phyloP scores from a whole-genome alignment of 129 eudicot genomes.

The Helichrysum umbraculigerum region DNA sequence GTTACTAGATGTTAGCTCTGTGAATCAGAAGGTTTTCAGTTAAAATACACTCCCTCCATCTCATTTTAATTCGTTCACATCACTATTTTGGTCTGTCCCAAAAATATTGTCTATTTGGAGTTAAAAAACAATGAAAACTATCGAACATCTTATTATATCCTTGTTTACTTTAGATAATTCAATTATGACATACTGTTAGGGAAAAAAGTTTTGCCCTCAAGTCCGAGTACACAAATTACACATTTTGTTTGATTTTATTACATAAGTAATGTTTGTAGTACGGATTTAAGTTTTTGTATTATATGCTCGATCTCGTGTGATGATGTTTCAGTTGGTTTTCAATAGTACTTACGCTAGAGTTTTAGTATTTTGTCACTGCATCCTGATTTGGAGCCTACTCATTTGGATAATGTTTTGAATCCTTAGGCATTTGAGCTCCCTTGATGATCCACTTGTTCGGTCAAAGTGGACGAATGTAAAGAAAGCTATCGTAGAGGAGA shows the following conservation, averaged over 20 bases:
- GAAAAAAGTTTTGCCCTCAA: neutral
- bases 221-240: neutral
- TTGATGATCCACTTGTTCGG: conserved; percentile 82
- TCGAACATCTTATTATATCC: no score
- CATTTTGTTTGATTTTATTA: conserved; percentile 20
- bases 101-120: no score
- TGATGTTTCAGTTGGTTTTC: neutral
- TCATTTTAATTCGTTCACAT: no score
- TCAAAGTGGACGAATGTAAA: conserved; percentile 93
- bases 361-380: neutral
- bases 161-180: no score
- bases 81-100: no score
- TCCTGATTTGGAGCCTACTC: neutral
- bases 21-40: conserved; percentile 2
- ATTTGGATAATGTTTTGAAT: neutral
- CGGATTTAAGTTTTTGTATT: neutral
- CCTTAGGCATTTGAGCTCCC: conserved; percentile 67
- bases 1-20: conserved; percentile 8
- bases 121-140: no score
- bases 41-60: no score
- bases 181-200: no score
- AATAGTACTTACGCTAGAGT: neutral
- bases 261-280: neutral
- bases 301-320: neutral
- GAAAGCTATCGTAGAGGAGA: conserved; percentile 79